Evolutionary conservation across 148 eudicot genomes (phyloP).

Genomic region (Camellia japonica): DNA sequence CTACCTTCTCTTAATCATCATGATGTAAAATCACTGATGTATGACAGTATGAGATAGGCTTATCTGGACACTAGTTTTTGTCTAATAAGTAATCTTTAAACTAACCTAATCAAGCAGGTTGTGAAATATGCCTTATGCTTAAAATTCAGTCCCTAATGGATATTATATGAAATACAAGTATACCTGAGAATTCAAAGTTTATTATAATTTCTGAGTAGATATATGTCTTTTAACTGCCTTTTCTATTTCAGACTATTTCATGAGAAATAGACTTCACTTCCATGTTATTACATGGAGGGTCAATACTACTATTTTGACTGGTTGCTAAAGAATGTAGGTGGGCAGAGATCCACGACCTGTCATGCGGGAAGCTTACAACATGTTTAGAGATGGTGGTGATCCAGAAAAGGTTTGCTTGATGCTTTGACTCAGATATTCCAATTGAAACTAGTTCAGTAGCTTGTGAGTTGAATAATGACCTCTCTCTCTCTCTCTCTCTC

Average conservation of each 20-base stretch:
- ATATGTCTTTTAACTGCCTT: background rate
- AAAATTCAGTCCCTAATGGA: background rate
- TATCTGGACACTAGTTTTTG: background rate
- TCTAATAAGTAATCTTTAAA: background rate
- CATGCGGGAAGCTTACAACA: slow-evolving; percentile 67
- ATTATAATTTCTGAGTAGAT: no score
- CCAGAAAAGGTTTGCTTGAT: slow-evolving; percentile 65
- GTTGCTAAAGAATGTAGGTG: slow-evolving; percentile 42
- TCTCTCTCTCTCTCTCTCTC: background rate
- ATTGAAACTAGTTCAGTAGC: background rate
- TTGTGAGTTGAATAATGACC: background rate
- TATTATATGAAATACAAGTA: background rate
- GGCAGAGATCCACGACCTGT: slow-evolving; percentile 90
- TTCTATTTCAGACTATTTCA: background rate
- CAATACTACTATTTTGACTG: background rate
- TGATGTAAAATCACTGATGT: background rate
- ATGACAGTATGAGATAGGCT: background rate
- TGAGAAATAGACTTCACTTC: background rate
- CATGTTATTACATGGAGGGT: slow-evolving; percentile 4
- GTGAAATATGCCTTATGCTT: background rate
- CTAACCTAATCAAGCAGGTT: slow-evolving; percentile 1
- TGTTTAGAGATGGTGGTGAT: slow-evolving; percentile 92
- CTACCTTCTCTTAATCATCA: background rate
- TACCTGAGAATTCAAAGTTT: no score
- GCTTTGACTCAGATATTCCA: background rate